phyloP scores from a whole-genome alignment of 352 stramenopile species.

The Pythium rhizo-oryzae region DNA sequence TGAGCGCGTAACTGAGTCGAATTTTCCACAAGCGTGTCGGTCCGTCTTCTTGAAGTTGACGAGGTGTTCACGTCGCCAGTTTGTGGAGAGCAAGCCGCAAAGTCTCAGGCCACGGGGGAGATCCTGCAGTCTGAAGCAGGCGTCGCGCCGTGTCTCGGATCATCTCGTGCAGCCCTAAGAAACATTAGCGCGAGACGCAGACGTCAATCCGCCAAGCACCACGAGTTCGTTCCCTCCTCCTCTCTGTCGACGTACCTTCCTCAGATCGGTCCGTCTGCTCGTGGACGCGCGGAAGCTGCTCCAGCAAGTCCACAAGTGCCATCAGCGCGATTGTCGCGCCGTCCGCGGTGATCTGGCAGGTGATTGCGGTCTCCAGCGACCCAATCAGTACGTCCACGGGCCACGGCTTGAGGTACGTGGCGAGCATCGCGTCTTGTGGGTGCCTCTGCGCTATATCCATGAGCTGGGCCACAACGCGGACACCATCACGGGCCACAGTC shows the following conservation, averaged over 20 bases:
- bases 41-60: too few species aligned
- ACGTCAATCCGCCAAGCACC: too few species aligned
- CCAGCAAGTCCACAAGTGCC: background rate
- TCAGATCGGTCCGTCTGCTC: background rate
- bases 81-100: too few species aligned
- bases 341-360: background rate
- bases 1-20: background rate
- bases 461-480: slow-evolving; percentile 1
- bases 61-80: too few species aligned
- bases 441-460: slow-evolving; percentile 8
- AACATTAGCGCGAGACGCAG: too few species aligned
- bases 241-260: background rate
- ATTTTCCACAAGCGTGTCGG: background rate
- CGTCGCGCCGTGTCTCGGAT: too few species aligned
- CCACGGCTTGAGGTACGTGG: slow-evolving; percentile 23
- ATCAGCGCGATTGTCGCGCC: background rate
- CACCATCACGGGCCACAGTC: slow-evolving; percentile 3
- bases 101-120: too few species aligned
- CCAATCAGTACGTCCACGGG: background rate
- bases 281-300: background rate
- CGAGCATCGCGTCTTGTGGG: slow-evolving; percentile 4
- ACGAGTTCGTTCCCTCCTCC: too few species aligned
- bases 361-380: background rate
- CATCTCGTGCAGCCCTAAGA: too few species aligned
- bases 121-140: too few species aligned